phyloP scores from a whole-genome alignment of 1,284 basidiomycete species.

The Moesziomyces globuligerus region DNA sequence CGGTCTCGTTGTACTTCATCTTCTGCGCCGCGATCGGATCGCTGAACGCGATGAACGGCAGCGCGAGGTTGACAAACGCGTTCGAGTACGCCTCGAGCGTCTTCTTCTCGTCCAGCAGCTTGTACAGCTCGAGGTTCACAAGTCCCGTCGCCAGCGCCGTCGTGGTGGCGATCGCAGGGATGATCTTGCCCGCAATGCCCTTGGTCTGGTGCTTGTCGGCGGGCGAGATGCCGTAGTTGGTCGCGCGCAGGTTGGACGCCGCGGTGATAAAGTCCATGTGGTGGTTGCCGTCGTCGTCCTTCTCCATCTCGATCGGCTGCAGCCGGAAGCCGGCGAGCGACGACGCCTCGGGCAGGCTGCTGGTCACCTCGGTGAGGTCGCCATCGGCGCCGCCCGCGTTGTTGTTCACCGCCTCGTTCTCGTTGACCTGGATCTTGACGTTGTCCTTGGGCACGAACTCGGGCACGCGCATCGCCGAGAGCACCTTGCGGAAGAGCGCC shows the following conservation, averaged over 20 bases:
- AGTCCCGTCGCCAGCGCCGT: conserved; percentile 94
- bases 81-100: conserved; percentile 97
- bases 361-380: conserved; percentile 59
- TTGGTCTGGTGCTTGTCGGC: conserved; percentile 96
- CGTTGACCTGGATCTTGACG: conserved; percentile 92
- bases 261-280: conserved; percentile 99
- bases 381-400: conserved; percentile 29
- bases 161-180: conserved; percentile 98
- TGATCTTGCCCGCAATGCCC: conserved; percentile 99
- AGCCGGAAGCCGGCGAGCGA: conserved; percentile 94
- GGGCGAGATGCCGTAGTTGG: conserved; percentile 90
- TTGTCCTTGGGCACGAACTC: conserved; percentile 92
- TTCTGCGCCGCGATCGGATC: conserved; percentile 87
- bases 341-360: conserved; percentile 60
- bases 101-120: conserved; percentile 92
- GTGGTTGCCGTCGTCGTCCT: conserved; percentile 97
- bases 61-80: conserved; percentile 90
- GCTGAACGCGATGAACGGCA: conserved; percentile 99
- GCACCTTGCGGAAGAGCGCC: conserved; percentile 82
- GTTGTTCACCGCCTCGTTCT: conserved; percentile 86
- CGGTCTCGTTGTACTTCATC: conserved; percentile 72
- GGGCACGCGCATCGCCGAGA: conserved; percentile 87
- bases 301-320: conserved; percentile 96
- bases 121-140: conserved; percentile 94
- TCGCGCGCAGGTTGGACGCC: conserved; percentile 93